Conservation (phyloP, 2,329 filamentous ascomycete genomes). For the Orbilia ellipsospora region DNA sequence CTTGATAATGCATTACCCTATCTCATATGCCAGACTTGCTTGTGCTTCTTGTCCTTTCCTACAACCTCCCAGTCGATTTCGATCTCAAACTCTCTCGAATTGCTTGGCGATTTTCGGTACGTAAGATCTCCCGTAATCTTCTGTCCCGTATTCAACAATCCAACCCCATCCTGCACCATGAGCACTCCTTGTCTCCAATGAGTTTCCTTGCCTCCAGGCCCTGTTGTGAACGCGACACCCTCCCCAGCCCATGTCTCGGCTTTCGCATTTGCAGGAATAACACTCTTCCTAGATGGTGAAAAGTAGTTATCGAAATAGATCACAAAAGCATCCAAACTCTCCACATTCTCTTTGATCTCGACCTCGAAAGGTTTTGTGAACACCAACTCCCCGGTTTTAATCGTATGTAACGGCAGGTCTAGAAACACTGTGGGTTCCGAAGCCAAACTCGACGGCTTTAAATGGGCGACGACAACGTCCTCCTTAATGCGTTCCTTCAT, state of each 20-base stretch:
- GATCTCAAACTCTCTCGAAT: slow-evolving; percentile 76
- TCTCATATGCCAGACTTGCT: slow-evolving; percentile 63
- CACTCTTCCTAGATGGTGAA: slow-evolving; percentile 69
- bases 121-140: slow-evolving; percentile 74
- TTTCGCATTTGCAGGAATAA: slow-evolving; percentile 67
- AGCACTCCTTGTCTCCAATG: slow-evolving; percentile 91
- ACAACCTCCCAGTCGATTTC: slow-evolving; percentile 71
- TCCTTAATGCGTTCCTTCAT: slow-evolving; percentile 87
- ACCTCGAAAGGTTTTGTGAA: slow-evolving; percentile 78
- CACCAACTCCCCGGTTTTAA: slow-evolving; percentile 76
- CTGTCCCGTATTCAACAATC: slow-evolving; percentile 67
- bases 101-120: slow-evolving; percentile 76
- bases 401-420: slow-evolving; percentile 79
- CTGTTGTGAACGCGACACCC: slow-evolving; percentile 87
- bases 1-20: background rate
- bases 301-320: slow-evolving; percentile 98
- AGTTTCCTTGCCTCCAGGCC: slow-evolving; percentile 77
- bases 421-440: slow-evolving; percentile 75
- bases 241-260: slow-evolving; percentile 71
- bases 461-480: slow-evolving; percentile 80
- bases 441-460: slow-evolving; percentile 72
- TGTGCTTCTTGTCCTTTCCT: slow-evolving; percentile 64
- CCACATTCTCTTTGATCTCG: slow-evolving; percentile 71
- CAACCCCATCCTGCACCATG: slow-evolving; percentile 71
- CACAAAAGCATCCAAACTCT: slow-evolving; percentile 83